Percentiles rank a stretch among this genome's conserved stretches.
These are phyloP conservation scores for Mycena maculata DNA, from an alignment of 768 basidiomycete species.

Conservation along the genomic window DNA sequence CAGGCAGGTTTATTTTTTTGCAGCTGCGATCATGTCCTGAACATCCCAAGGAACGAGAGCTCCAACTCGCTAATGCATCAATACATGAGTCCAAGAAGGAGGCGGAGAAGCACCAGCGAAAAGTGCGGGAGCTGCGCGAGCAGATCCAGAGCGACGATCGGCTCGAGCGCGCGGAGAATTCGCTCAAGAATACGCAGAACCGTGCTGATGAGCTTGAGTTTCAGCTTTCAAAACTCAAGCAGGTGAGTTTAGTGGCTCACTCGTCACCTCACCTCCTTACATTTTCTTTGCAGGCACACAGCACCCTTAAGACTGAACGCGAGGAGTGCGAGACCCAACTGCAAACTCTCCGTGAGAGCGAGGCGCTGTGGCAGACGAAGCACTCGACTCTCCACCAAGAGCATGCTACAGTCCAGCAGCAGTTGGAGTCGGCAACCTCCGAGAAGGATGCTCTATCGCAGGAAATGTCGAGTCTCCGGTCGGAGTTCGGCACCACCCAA, in stretches of 20 bases:
- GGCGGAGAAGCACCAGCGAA: slow-evolving; percentile 64
- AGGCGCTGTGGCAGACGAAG: slow-evolving; percentile 60
- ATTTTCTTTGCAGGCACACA: slow-evolving; percentile 59
- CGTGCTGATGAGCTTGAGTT: slow-evolving; percentile 87
- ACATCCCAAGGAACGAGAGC: slow-evolving; percentile 73
- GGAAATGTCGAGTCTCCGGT: slow-evolving; percentile 63
- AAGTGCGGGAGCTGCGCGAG: slow-evolving; percentile 80
- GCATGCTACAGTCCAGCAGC: slow-evolving; percentile 50
- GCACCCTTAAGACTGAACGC: slow-evolving; percentile 68
- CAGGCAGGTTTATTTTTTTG: slow-evolving; percentile 50
- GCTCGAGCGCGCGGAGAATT: slow-evolving; percentile 76
- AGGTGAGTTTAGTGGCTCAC: slow-evolving; percentile 57
- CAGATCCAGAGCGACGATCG: slow-evolving; percentile 88
- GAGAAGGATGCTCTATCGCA: slow-evolving; percentile 61
- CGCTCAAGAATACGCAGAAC: slow-evolving; percentile 82
- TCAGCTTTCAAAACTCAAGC: slow-evolving; percentile 81
- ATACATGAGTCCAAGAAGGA: slow-evolving; percentile 64
- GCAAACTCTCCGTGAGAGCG: slow-evolving; percentile 53
- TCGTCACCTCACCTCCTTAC: slow-evolving; percentile 16
- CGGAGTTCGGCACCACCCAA: slow-evolving; percentile 59
- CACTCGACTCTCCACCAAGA: slow-evolving; percentile 59
- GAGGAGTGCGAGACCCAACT: slow-evolving; percentile 66
- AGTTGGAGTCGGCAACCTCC: slow-evolving; percentile 56
- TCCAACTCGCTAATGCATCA: slow-evolving; percentile 70
- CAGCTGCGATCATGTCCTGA: slow-evolving; percentile 23